Percentiles rank a stretch among this genome's conserved stretches.
These are phyloP conservation scores for Hymenoscyphus fraxineus DNA, from an alignment of 2,329 filamentous ascomycete species.

Conservation along the genomic window DNA sequence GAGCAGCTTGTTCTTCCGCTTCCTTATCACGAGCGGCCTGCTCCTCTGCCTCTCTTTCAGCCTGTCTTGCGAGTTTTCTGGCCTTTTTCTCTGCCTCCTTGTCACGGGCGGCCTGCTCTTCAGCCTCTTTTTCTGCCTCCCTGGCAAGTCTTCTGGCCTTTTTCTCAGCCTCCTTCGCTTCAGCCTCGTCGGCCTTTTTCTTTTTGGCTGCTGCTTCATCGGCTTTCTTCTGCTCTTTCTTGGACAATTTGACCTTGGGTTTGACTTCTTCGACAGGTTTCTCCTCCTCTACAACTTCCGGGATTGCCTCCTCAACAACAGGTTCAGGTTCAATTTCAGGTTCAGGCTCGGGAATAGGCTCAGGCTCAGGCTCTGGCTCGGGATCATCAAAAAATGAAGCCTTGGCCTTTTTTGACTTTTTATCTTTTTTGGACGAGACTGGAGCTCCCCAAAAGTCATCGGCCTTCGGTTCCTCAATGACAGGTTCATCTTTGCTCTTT, in stretches of 20 bases:
- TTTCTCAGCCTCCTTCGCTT: slow-evolving; percentile 23
- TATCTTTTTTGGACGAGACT: slow-evolving; percentile 35
- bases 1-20: slow-evolving; percentile 35
- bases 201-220: slow-evolving; percentile 34
- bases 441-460: slow-evolving; percentile 36
- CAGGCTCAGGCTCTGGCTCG: slow-evolving; percentile 4
- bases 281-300: slow-evolving; percentile 36
- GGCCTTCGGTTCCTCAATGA: slow-evolving; percentile 41
- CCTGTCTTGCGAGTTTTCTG: slow-evolving; percentile 41
- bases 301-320: slow-evolving; percentile 42
- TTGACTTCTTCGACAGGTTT: slow-evolving; percentile 5
- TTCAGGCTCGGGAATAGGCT: no score
- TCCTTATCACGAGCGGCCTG: slow-evolving; percentile 31
- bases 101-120: slow-evolving; percentile 36
- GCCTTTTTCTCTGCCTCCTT: slow-evolving; percentile 35
- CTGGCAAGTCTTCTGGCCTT: slow-evolving; percentile 42
- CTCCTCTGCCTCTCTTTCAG: slow-evolving; percentile 36
- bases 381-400: no score
- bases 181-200: slow-evolving; percentile 43
- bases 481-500: background rate
- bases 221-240: slow-evolving; percentile 50
- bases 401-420: slow-evolving; percentile 51
- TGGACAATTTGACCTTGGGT: slow-evolving; percentile 39
- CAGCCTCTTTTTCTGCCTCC: slow-evolving; percentile 39
- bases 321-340: slow-evolving; percentile 42